Percentiles rank a stretch among this genome's conserved stretches.
These are phyloP conservation scores for Vigna radiata DNA, from an alignment of 306 rosid genomes.

Conservation along the genomic window DNA sequence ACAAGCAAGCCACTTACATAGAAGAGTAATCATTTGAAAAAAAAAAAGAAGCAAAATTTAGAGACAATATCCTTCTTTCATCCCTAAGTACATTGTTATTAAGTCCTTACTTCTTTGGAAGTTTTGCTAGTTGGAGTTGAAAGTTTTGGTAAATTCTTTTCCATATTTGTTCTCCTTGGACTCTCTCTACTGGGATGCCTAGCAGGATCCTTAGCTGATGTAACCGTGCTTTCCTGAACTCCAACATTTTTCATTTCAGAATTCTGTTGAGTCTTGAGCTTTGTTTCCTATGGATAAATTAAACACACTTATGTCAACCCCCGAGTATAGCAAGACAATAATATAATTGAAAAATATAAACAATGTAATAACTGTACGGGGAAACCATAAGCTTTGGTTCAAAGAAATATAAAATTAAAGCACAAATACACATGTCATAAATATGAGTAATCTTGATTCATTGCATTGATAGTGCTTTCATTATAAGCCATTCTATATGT, in stretches of 20 bases:
- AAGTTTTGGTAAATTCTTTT: conserved; percentile 46
- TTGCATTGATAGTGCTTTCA: background rate
- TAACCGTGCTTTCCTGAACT: conserved; percentile 45
- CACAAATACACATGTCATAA: background rate
- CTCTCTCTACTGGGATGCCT: conserved; percentile 47
- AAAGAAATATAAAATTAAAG: conserved; percentile 5
- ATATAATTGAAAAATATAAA: conserved; percentile 24
- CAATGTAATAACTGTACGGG: conserved; percentile 15
- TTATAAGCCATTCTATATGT: background rate
- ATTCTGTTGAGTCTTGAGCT: conserved; percentile 41
- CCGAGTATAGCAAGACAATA: background rate
- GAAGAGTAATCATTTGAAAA: background rate
- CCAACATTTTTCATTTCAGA: conserved; percentile 38
- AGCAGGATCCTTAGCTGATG: conserved; percentile 40
- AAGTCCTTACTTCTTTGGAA: conserved; percentile 59
- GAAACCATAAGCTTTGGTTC: background rate
- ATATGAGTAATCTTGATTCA: conserved; percentile 3
- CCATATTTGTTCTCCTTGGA: conserved; percentile 43
- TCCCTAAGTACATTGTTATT: conserved; percentile 7
- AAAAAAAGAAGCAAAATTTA: background rate
- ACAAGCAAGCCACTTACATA: background rate
- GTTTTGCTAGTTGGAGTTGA: conserved; percentile 44
- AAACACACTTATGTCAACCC: conserved; percentile 41
- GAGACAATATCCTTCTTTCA: conserved; percentile 1
- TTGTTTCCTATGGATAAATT: conserved; percentile 50